These are phyloP conservation scores for Rhizophagus sp. DNA, from an alignment of 192 early-diverging fungal genomes.

Conservation along the genomic window DNA sequence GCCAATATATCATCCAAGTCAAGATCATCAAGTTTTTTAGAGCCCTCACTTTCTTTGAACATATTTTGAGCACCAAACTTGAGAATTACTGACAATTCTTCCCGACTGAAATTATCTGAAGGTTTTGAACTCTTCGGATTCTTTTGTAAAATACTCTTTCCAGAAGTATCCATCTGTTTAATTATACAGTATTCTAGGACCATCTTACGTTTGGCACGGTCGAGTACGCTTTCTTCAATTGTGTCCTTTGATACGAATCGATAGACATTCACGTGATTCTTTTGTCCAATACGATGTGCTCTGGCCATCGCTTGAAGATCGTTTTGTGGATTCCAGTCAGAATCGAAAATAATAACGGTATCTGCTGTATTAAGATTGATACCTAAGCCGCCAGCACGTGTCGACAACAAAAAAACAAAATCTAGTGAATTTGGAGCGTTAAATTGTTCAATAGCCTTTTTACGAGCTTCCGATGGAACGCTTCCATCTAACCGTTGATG, in stretches of 20 bases:
- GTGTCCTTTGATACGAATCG: conserved; percentile 96
- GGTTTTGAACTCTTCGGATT: conserved; percentile 41
- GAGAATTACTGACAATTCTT: conserved; percentile 92
- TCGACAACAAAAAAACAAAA: conserved; percentile 97
- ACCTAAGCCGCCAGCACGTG: conserved; percentile 95
- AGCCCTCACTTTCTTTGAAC: conserved; percentile 75
- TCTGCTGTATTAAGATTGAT: conserved; percentile 97
- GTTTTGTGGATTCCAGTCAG: conserved; percentile 95
- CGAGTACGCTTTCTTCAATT: conserved; percentile 98
- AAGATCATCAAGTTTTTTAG: conserved; percentile 87
- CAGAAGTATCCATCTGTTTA: conserved; percentile 98
- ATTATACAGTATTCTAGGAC: conserved; percentile 99
- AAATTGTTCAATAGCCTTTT: conserved; percentile 95
- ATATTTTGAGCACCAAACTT: conserved; percentile 99
- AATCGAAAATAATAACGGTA: conserved; percentile 96
- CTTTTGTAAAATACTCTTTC: conserved; percentile 65
- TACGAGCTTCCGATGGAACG: conserved; percentile 84
- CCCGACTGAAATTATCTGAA: conserved; percentile 65
- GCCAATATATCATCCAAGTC: conserved; percentile 98
- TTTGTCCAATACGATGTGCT: conserved; percentile 98
- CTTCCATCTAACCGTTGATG: conserved; percentile 96
- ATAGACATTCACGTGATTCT: conserved; percentile 96
- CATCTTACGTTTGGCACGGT: conserved; percentile 99
- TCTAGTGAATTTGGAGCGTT: conserved; percentile 92
- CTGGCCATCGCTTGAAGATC: conserved; percentile 98